Evolutionary conservation across 2,329 filamentous ascomycete genomes (phyloP).

Genomic region (Penicillium thymicola): DNA sequence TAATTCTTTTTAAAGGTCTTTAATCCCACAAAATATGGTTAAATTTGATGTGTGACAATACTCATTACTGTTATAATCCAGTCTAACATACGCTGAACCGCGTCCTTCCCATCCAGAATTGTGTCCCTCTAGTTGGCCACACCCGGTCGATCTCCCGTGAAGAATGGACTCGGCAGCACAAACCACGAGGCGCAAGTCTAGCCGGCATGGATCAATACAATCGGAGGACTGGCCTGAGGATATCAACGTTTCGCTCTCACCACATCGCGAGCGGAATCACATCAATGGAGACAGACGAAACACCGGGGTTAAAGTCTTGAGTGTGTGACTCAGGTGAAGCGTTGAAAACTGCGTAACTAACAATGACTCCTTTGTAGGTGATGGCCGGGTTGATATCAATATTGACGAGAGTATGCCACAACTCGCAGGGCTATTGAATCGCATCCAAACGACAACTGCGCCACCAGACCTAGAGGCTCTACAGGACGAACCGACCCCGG

Average conservation of each 20-base stretch:
- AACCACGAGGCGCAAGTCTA: neutral
- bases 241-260: neutral
- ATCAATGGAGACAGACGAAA: conserved; percentile 23
- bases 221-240: conserved; percentile 14
- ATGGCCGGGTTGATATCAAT: conserved; percentile 23
- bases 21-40: no score
- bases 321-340: conserved; percentile 2
- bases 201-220: neutral
- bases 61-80: neutral
- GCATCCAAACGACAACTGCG: conserved; percentile 10
- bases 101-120: neutral
- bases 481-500: neutral
- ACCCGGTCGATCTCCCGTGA: conserved; percentile 3
- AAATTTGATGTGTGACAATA: neutral
- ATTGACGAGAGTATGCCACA: conserved; percentile 21
- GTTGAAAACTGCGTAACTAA: neutral
- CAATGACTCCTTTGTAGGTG: conserved; percentile 5
- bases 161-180: conserved; percentile 4
- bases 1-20: neutral
- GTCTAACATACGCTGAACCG: neutral
- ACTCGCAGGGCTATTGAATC: conserved; percentile 19
- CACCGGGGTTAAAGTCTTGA: conserved; percentile 15
- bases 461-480: conserved; percentile 12
- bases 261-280: neutral
- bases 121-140: neutral